Evolutionary conservation across 495 filamentous ascomycete genomes (phyloP), one percentile per base, ranked within the genome.

Genomic region (Lasiosphaeris hirsuta): DNA sequence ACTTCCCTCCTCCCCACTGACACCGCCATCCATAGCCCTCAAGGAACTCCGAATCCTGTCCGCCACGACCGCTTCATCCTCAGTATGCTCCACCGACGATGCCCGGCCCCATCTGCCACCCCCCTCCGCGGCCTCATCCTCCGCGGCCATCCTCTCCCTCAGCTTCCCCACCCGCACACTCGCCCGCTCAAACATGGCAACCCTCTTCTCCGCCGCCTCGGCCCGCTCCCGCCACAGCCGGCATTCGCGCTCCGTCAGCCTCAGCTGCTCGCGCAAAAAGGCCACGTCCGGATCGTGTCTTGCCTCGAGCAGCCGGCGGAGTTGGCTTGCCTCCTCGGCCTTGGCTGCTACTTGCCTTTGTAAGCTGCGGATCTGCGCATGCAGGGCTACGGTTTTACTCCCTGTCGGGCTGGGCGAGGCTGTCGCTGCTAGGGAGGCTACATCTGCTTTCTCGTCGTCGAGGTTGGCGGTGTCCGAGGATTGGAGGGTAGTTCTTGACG

Each of bases 141-240:
- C 30, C 15, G 37, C 10, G 8, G 11, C 33, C 46, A 49, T n/a
- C 33, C 14, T 54, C 38, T 49, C 64, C 34, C 57, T 59, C 33
- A 68, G 36, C 35, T 62, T 66, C 34, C 63, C 60, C 9, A 73
- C 47, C n/a, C 65, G 47, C 10, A 56, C 65, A 34, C 60, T 60
- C 15, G 71, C 59, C 39, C 60, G 58, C 58, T 77, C 65, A 44
- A 79, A 70, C 5, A 71, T 60, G 9, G 63, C 57, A 0, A 82
- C 63, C 19, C 72, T 68, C 61, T 67, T 73, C 71, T 85, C 81
- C 0, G 80, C 79, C 10, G 66, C 61, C 63, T 81, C 73, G 1
- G 82, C 82, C 48, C 78, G 68, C 23, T 64, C 68, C 50, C 72
- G 73, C 81, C 82, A 86, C 49, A 68, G 64, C 34, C 65, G 57